Evolutionary conservation across 2,329 filamentous ascomycete species (phyloP).

Genomic region (Penicillium sp.): DNA sequence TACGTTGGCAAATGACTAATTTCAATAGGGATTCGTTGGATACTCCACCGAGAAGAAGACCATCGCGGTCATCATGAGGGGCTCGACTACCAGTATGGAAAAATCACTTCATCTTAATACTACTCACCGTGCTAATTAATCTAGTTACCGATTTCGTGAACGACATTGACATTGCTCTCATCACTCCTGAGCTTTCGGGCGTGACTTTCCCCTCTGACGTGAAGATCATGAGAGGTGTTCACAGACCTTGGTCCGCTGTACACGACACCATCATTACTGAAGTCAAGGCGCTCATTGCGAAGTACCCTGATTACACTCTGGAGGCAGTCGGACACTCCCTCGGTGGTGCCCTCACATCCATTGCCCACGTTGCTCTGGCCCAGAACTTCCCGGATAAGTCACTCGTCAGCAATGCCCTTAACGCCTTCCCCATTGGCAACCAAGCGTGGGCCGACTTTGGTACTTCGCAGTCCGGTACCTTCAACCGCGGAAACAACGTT

Average conservation of each 20-base stretch:
- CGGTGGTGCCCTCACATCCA: slow-evolving; percentile 33
- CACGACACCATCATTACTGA: slow-evolving; percentile 32
- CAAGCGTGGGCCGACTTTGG: slow-evolving; percentile 28
- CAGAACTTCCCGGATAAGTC: slow-evolving; percentile 32
- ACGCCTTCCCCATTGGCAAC: slow-evolving; percentile 36
- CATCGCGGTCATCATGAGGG: slow-evolving; percentile 33
- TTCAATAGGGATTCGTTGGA: slow-evolving; percentile 29
- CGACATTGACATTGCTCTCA: slow-evolving; percentile 27
- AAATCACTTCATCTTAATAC: neutral
- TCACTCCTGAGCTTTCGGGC: slow-evolving; percentile 29
- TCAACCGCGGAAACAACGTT: slow-evolving; percentile 31
- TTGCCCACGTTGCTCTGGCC: slow-evolving; percentile 34
- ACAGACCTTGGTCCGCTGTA: slow-evolving; percentile 30
- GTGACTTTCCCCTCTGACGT: slow-evolving; percentile 30
- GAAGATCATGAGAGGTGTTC: slow-evolving; percentile 31
- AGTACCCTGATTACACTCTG: slow-evolving; percentile 32
- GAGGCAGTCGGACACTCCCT: slow-evolving; percentile 35
- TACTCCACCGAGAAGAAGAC: slow-evolving; percentile 27
- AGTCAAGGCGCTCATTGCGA: slow-evolving; percentile 25
- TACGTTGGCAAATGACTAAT: neutral
- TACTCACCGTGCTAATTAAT: neutral
- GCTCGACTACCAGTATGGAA: slow-evolving; percentile 28
- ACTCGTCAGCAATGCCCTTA: slow-evolving; percentile 34
- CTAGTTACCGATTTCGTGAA: slow-evolving; percentile 26
- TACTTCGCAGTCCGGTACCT: slow-evolving; percentile 22